phyloP scores from a whole-genome alignment of 1,284 basidiomycete species.

The Rhodotorula sp. region DNA sequence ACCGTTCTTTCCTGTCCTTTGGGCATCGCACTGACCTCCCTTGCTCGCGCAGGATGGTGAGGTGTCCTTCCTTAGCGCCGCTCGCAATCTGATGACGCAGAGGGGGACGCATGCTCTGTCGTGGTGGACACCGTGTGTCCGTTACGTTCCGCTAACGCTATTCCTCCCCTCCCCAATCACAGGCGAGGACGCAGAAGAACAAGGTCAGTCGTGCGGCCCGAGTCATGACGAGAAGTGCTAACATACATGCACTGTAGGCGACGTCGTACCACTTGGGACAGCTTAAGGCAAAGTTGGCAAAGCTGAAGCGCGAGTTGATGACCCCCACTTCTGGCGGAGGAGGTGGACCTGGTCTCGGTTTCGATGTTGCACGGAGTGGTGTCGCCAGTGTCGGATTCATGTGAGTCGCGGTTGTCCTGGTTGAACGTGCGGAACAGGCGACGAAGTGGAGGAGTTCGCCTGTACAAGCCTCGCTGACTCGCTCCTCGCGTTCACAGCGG shows the following conservation, averaged over 20 bases:
- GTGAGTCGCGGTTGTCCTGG: constrained; percentile 51
- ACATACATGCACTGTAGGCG: too few relatives aligned
- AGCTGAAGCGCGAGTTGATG: constrained; percentile 91
- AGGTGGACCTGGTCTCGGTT: constrained; percentile 74
- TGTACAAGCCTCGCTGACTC: background rate
- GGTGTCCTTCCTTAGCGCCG: too few relatives aligned
- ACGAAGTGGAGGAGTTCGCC: background rate
- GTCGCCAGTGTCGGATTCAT: constrained; percentile 94
- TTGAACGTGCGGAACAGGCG: too few relatives aligned
- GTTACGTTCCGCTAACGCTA: too few relatives aligned
- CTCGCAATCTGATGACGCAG: too few relatives aligned
- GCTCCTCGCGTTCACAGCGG: constrained; percentile 48
- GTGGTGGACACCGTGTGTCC: too few relatives aligned
- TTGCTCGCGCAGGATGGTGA: too few relatives aligned
- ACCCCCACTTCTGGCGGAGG: constrained; percentile 74
- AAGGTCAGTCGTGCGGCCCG: too few relatives aligned
- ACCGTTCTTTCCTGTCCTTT: too few relatives aligned
- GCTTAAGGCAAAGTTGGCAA: constrained; percentile 95
- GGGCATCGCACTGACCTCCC: too few relatives aligned
- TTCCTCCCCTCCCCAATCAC: background rate
- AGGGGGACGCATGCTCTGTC: too few relatives aligned
- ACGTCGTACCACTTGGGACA: constrained; percentile 62
- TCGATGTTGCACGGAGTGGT: constrained; percentile 53
- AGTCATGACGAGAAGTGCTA: too few relatives aligned
- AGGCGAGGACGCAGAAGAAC: constrained; percentile 80